Conservation (phyloP, 768 basidiomycete species). For the Lentinula detonsa region DNA sequence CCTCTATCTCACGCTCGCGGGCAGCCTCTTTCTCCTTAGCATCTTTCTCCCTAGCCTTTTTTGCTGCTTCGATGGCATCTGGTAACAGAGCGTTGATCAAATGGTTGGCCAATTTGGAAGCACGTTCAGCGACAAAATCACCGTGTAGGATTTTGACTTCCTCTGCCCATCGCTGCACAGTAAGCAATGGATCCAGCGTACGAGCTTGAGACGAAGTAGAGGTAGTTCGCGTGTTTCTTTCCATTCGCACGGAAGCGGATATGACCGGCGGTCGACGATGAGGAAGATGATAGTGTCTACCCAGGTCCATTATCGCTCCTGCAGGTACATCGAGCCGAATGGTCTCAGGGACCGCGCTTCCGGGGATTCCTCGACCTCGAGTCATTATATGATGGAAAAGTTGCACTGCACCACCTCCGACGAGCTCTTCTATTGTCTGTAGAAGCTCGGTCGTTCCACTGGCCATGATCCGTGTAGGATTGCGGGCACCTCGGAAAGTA, state of each 20-base stretch:
- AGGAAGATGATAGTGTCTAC: conserved; percentile 39
- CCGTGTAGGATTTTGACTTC: conserved; percentile 81
- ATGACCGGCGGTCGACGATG: conserved; percentile 42
- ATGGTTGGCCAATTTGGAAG: conserved; percentile 64
- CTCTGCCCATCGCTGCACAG: conserved; percentile 84
- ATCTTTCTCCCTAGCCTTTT: conserved; percentile 42
- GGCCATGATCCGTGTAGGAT: conserved; percentile 49
- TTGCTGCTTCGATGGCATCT: conserved; percentile 62
- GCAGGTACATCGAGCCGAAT: conserved; percentile 76
- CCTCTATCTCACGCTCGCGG: conserved; percentile 32
- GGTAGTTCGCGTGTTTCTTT: conserved; percentile 39
- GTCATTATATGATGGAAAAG: conserved; percentile 79
- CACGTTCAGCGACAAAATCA: conserved; percentile 62
- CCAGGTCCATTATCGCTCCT: conserved; percentile 54
- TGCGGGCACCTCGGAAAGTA: conserved; percentile 45
- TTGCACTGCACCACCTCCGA: conserved; percentile 77
- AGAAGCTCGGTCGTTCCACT: conserved; percentile 53
- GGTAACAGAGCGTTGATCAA: conserved; percentile 72
- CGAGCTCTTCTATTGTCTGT: conserved; percentile 74
- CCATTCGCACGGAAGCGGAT: conserved; percentile 57
- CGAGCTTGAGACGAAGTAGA: conserved; percentile 39
- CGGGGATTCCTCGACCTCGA: conserved; percentile 39
- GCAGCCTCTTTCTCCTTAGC: conserved; percentile 45
- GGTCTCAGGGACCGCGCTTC: conserved; percentile 40
- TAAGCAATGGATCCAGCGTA: conserved; percentile 74